Base-by-base conservation (phyloP, 768 basidiomycete species). In the Erythrobasidium yunnanense region DNA sequence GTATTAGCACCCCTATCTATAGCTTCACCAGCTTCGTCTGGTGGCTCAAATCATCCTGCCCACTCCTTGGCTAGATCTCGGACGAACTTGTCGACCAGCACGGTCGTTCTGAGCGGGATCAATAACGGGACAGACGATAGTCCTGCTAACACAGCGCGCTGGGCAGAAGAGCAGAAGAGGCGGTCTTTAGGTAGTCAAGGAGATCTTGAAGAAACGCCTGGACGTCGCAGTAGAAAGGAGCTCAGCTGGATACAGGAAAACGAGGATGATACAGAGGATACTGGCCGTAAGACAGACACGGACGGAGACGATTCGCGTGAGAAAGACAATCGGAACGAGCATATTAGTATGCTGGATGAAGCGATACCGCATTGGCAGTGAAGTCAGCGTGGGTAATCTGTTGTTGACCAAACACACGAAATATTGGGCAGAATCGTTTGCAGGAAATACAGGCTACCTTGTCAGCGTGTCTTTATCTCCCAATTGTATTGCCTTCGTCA, bases 1-100 rank as follows among this genome's bases (percentile, higher is more conserved):
- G 56, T 68, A 11, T 46, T 68, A 4, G 38, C 67, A 18, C 67
- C 67, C 11, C 35, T 68, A 25, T 25, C 47, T 17, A 68, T 62
- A 11, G 29, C 49, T 13, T 50, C 65, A 11, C 57, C 66, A 4
- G 60, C 60, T 49, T 50, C 47, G 8, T 22, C 15, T 6, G 49
- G 20, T 20, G 33, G 25, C 22, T 30, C 60, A 5, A 46, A 63
- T 27, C 45, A 51, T 51, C 60, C 60, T 11, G 47, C 45, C 3
- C 46, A 46, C n/a, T 46, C 47, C 18, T 34, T 63, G 49, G 60
- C 60, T 11, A 11, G 60, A 13, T 50, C 60, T 4, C 46, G 46
- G 30, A 51, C 49, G 25, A 23, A 23, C 23, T 13, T 51, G 49
- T 51, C 49, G 11, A 8, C 49, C 49, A 25, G n/a, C n/a, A n/a